Conservation (phyloP, 2,329 filamentous ascomycete species). For the Trichoderma simmonsii region DNA sequence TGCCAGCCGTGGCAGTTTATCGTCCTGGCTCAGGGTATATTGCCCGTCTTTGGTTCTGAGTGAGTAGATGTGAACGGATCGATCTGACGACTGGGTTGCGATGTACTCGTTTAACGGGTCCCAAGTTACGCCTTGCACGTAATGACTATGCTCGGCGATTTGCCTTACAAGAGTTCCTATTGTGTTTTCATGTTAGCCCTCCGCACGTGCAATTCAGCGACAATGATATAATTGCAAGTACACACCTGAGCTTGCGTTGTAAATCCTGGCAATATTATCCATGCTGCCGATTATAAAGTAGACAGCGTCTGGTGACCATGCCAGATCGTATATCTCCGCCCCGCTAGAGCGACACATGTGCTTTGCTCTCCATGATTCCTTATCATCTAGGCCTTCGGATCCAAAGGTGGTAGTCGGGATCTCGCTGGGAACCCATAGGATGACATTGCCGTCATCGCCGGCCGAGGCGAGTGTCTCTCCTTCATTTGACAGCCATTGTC, state of each 20-base stretch:
- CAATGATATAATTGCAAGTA: slow-evolving; percentile 16
- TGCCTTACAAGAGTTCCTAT: slow-evolving; percentile 71
- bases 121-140: slow-evolving; percentile 97
- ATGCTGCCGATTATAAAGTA: slow-evolving; percentile 99
- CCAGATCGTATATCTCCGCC: slow-evolving; percentile 95
- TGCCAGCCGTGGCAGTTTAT: slow-evolving; percentile 74
- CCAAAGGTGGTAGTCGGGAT: slow-evolving; percentile 67
- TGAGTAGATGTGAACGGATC: slow-evolving; percentile 96
- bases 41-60: slow-evolving; percentile 95
- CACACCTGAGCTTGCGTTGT: slow-evolving; percentile 86
- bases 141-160: slow-evolving; percentile 96
- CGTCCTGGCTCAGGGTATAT: slow-evolving; percentile 69
- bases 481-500: slow-evolving; percentile 36
- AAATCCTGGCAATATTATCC: slow-evolving; percentile 97
- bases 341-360: slow-evolving; percentile 96
- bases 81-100: slow-evolving; percentile 95
- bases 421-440: slow-evolving; percentile 92
- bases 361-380: slow-evolving; percentile 94
- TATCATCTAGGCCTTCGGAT: slow-evolving; percentile 83
- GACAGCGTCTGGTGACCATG: slow-evolving; percentile 95
- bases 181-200: slow-evolving; percentile 10
- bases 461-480: slow-evolving; percentile 92
- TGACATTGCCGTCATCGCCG: slow-evolving; percentile 94
- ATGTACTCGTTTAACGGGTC: slow-evolving; percentile 98
- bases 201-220: neutral